phyloP scores from a whole-genome alignment of 352 stramenopile genomes.

The Phytophthora pistaciae region DNA sequence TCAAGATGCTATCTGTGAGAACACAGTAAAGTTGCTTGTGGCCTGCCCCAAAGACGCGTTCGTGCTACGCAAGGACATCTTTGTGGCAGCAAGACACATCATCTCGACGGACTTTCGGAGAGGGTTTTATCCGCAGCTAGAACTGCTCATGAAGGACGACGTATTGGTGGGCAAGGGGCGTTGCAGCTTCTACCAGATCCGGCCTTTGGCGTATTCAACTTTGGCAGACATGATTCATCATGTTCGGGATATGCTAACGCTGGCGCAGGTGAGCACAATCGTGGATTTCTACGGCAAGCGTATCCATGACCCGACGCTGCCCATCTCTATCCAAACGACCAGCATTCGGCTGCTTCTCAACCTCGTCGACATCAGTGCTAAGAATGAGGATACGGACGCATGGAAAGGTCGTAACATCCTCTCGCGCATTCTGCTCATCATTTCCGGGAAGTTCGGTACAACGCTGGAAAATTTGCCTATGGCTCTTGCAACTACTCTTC shows the following conservation, averaged over 20 bases:
- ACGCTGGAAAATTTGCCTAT: slow-evolving; percentile 82
- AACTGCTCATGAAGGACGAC: slow-evolving; percentile 96
- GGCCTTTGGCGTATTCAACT: slow-evolving; percentile 96
- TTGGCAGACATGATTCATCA: slow-evolving; percentile 99
- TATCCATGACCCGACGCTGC: slow-evolving; percentile 94
- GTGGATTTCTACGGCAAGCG: slow-evolving; percentile 95
- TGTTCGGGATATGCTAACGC: slow-evolving; percentile 94
- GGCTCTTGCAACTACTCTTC: slow-evolving; percentile 67
- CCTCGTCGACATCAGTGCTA: slow-evolving; percentile 97
- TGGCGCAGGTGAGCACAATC: slow-evolving; percentile 96
- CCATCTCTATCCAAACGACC: slow-evolving; percentile 97
- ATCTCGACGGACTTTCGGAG: slow-evolving; percentile 98
- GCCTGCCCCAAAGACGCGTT: slow-evolving; percentile 96
- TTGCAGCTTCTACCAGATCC: slow-evolving; percentile 91
- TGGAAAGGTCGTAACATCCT: slow-evolving; percentile 92
- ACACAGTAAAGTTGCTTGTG: slow-evolving; percentile 95
- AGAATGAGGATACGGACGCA: slow-evolving; percentile 93
- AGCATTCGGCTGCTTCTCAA: slow-evolving; percentile 97
- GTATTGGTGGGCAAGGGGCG: slow-evolving; percentile 92
- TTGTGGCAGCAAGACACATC: slow-evolving; percentile 96
- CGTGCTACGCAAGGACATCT: slow-evolving; percentile 96
- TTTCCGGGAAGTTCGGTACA: slow-evolving; percentile 95
- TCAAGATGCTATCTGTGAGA: slow-evolving; percentile 94
- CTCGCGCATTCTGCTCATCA: slow-evolving; percentile 92
- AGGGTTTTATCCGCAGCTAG: slow-evolving; percentile 96